phyloP scores from a whole-genome alignment of 2,329 filamentous ascomycete genomes.

The Talaromyces sp. region DNA sequence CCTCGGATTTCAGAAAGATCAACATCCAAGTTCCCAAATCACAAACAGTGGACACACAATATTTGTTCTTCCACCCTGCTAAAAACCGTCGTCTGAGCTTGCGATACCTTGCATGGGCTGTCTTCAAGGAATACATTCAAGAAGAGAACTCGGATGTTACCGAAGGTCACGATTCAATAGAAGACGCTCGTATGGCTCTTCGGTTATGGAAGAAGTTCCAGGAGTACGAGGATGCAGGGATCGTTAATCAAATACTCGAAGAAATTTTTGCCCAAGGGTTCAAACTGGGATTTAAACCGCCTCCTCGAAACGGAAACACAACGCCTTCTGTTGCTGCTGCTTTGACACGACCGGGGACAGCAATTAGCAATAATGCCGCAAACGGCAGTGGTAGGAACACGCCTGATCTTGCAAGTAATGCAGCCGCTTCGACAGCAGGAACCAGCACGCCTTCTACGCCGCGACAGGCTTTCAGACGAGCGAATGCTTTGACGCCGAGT shows the following conservation, averaged over 20 bases:
- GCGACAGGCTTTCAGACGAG: slow-evolving; percentile 43
- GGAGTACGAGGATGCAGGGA: slow-evolving; percentile 82
- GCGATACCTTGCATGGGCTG: slow-evolving; percentile 85
- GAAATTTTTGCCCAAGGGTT: slow-evolving; percentile 74
- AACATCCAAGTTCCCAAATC: slow-evolving; percentile 91
- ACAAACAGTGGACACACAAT: slow-evolving; percentile 92
- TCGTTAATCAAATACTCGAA: slow-evolving; percentile 77
- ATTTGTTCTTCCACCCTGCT: slow-evolving; percentile 79
- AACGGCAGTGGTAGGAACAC: slow-evolving; percentile 44
- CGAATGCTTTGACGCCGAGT: slow-evolving; percentile 44
- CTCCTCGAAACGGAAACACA: slow-evolving; percentile 40
- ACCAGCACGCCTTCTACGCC: slow-evolving; percentile 42
- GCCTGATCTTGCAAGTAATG: slow-evolving; percentile 30
- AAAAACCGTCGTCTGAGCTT: slow-evolving; percentile 85
- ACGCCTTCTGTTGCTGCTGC: slow-evolving; percentile 7
- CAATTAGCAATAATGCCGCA: slow-evolving; percentile 35
- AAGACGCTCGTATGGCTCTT: slow-evolving; percentile 87
- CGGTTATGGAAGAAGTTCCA: slow-evolving; percentile 86
- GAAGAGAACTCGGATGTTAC: slow-evolving; percentile 60
- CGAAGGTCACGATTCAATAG: slow-evolving; percentile 80
- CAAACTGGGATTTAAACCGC: slow-evolving; percentile 59
- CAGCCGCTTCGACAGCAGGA: slow-evolving; percentile 2
- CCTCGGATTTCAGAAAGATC: slow-evolving; percentile 95
- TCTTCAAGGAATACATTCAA: slow-evolving; percentile 93
- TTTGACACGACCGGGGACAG: slow-evolving; percentile 41